Base-by-base conservation (phyloP, 2,329 filamentous ascomycete species). In the Trichoderma sp. region DNA sequence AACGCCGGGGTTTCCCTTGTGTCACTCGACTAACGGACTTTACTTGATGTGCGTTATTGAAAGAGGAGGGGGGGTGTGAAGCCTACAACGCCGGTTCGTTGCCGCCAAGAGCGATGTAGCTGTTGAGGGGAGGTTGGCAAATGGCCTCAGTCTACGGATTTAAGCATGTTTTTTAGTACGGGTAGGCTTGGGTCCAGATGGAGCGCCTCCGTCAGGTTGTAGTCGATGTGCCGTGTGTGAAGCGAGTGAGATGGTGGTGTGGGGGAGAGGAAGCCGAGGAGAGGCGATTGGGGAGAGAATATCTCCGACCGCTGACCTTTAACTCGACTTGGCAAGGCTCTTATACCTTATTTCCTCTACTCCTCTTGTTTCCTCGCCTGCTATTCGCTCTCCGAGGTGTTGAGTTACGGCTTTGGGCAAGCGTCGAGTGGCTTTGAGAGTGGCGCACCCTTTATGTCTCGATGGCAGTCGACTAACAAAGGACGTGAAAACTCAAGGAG, bases 81-180 rank as follows among this genome's bases (percentile, higher is more conserved):
- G 26, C 17, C 43, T 14, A 39, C 34, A 39, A 34, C 48, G 50
- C 52, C 61, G 61, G 44, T 43, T 62, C 44, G 61, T 28, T 57
- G 28, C 44, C 34, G 48, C 51, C 43, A 50, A 39, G 44, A 39
- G 9, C 30, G 34, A 51, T 50, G 12, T 34, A 34, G 43, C 14
- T 39, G 12, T 39, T 39, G 34, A 39, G 41, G 41, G 7, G 52
- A 52, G 26, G 21, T 34, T 41, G 34, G 34, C 34, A 39, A 39
- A 56, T 50, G 34, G 28, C 52, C 24, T 21, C 7, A 17, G 57
- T 24, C 19, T 43, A 45, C 43, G 24, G 50, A 57, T 39, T 39
- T 64, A 64, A 64, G 61, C 61, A 57, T 64, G 34, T 43, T 56
- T 56, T 48, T 48, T 57, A 5, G 21, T 50, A 39, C 12, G 34